A percentile compares a stretch with the other conserved stretches of the same genome.
Conservation (phyloP, 352 stramenopile genomes). For the Phytopythium vexans region DNA sequence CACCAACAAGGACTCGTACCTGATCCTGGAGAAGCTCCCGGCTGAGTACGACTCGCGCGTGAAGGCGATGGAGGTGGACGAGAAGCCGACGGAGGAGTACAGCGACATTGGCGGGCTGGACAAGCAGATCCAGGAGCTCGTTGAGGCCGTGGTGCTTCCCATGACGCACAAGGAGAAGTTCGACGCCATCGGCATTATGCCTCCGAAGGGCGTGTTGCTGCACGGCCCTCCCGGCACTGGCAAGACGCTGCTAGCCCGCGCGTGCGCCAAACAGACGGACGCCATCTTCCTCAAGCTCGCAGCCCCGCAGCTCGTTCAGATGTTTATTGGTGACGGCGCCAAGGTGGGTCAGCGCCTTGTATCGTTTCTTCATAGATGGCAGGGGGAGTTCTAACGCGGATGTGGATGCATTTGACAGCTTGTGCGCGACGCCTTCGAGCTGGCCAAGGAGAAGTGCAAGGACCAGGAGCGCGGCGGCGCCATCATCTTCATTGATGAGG, state of each 20-base stretch:
- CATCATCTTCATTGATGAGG: conserved; percentile 99
- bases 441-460: conserved; percentile 93
- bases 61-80: conserved; percentile 97
- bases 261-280: conserved; percentile 98
- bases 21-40: conserved; percentile 98
- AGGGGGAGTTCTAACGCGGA: neutral
- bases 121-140: conserved; percentile 99
- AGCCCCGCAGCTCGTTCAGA: conserved; percentile 97
- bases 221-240: conserved; percentile 96
- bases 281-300: conserved; percentile 99
- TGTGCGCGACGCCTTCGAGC: conserved; percentile 97
- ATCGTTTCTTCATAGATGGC: neutral
- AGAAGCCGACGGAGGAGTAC: conserved; percentile 94
- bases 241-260: conserved; percentile 97
- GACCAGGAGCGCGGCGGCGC: conserved; percentile 88
- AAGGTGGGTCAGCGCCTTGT: conserved; percentile 35
- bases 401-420: conserved; percentile 49
- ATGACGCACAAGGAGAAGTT: conserved; percentile 99
- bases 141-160: conserved; percentile 97
- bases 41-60: conserved; percentile 98
- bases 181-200: conserved; percentile 94
- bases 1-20: conserved; percentile 99
- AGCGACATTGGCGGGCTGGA: conserved; percentile 96
- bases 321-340: conserved; percentile 99
- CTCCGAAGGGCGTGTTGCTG: conserved; percentile 97